Evolutionary conservation across 2,329 filamentous ascomycete genomes (phyloP), one percentile per base, ranked within the genome.

Genomic region (Aspergillus oerlinghausenensis): DNA sequence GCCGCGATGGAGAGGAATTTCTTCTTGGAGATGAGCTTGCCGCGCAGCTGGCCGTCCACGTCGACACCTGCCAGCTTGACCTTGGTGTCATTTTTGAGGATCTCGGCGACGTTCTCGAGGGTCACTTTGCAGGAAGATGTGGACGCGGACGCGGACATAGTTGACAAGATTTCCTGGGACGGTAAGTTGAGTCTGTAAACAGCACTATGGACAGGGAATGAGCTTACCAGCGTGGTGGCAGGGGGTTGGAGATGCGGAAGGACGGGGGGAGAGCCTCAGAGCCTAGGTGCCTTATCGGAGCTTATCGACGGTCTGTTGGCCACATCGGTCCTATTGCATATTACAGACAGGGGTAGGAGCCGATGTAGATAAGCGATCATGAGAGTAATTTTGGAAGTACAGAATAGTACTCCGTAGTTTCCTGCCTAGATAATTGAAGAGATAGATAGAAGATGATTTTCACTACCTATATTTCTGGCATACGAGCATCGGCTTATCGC

Each of bases 41-140:
- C 92, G 55, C 92, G 89, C 55, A 96, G 80, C 52, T 91, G 85
- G 52, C 92, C 92, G 70, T 97, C 92, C 56, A 92, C 88, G 71
- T 97, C 92, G 60, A 94, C 77, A 43, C 92, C 92, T 9, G 90
- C 92, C 43, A 97, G 83, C 75, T 96, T 97, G 76, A 96, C 89
- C 68, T 88, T 87, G 51, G 77, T 82, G 74, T 96, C 92, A 70
- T 87, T 67, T 62, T 83, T 78, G 59, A 94, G 86, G 52, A 93
- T 75, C 55, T 82, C 72, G 23, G 86, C 81, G 56, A 96, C 81
- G 60, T 84, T 80, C 51, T 87, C 83, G 62, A 81, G 72, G 25
- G 88, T 92, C 48, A 73, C 60, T 53, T 66, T 55, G 9, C 32
- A 17, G 32, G 4, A 23, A 10, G 19, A 21, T 26, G n/a, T 11